A percentile compares a stretch with the other conserved stretches of the same genome.
These are phyloP conservation scores for Acanthamoeba rhysodes DNA, from an alignment of 208 protist species.

Conservation along the genomic window DNA sequence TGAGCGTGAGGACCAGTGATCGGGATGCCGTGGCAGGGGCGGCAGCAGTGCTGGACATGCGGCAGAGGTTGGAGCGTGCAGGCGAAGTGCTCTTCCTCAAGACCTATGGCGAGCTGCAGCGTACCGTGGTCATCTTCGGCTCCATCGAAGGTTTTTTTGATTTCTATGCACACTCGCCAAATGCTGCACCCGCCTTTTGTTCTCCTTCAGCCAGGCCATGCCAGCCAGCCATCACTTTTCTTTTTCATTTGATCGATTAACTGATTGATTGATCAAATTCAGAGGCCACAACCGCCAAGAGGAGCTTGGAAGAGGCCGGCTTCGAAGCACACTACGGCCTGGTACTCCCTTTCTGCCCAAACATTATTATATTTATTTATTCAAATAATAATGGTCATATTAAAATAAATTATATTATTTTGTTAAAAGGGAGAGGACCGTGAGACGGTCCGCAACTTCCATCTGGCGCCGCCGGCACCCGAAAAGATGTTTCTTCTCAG, in stretches of 20 bases:
- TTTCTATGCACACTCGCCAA: not conserved
- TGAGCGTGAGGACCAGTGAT: not conserved
- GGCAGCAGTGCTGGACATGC: conserved; percentile 9
- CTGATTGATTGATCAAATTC: not conserved
- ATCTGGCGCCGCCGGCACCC: conserved; percentile 19
- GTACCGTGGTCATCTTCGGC: conserved; percentile 13
- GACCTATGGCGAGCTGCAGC: not conserved
- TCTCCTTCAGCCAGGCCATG: too few species aligned
- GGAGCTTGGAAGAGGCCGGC: not conserved
- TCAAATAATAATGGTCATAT: not conserved
- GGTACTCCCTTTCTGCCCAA: not conserved
- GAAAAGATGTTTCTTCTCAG: conserved; percentile 39
- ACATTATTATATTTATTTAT: not conserved
- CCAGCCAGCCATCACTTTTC: not conserved
- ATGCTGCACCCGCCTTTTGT: too few species aligned
- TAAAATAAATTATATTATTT: not conserved
- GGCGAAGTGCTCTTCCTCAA: conserved; percentile 53
- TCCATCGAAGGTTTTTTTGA: conserved; percentile 11
- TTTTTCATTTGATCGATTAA: not conserved
- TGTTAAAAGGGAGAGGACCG: not conserved
- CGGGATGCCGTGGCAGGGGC: not conserved
- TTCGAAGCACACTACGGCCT: conserved; percentile 21
- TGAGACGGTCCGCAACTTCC: conserved; percentile 9
- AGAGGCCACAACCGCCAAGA: conserved; percentile 22
- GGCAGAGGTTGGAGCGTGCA: not conserved